Conservation (phyloP, 2,329 filamentous ascomycete species). For the Aspergillus latus region DNA sequence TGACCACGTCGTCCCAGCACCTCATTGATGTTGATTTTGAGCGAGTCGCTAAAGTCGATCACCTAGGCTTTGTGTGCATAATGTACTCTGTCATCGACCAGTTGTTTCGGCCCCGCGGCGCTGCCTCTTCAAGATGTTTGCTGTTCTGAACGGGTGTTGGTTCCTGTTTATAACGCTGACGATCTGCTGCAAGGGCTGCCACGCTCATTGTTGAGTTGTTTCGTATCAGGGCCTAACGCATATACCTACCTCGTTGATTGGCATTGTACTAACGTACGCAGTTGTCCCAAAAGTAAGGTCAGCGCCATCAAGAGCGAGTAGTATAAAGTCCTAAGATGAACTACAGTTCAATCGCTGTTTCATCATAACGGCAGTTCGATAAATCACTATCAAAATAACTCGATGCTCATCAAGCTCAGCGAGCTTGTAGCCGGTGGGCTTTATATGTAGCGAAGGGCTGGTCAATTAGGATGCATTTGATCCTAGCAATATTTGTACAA, state of each 20-base stretch:
- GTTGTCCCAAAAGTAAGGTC: too few species aligned
- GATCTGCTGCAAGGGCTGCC: background rate
- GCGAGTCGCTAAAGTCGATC: background rate
- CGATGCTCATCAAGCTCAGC: too few species aligned
- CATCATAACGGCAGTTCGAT: too few species aligned
- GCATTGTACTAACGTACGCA: too few species aligned
- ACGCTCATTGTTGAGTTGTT: background rate
- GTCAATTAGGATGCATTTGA: background rate
- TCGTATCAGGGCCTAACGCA: background rate
- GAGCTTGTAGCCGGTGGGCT: too few species aligned
- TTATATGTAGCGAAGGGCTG: background rate
- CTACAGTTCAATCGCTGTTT: too few species aligned
- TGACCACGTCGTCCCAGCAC: background rate
- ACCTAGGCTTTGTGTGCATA: background rate
- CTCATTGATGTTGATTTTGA: background rate
- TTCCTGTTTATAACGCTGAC: background rate
- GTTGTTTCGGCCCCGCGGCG: background rate
- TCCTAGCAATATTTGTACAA: constrained; percentile 9
- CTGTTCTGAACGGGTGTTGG: background rate
- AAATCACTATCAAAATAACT: too few species aligned
- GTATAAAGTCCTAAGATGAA: too few species aligned
- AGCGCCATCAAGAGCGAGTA: too few species aligned
- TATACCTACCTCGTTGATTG: too few species aligned
- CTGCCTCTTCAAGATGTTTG: background rate
- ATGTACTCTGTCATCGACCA: too few species aligned